Conservation (phyloP, 495 filamentous ascomycete genomes). For the Podospora anserina region DNA sequence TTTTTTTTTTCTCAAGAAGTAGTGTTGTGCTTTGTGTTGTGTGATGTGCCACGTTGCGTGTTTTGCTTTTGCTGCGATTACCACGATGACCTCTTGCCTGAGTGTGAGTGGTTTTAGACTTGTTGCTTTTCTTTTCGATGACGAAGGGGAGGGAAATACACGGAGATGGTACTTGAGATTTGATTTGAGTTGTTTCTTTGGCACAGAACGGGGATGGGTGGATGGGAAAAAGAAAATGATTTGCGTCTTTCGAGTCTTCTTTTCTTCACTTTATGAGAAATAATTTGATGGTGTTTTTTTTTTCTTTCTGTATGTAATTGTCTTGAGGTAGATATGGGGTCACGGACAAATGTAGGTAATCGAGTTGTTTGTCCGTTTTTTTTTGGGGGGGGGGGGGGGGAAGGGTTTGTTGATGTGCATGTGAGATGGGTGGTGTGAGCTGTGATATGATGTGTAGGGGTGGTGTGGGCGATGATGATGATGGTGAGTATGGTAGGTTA, state of each 20-base stretch:
- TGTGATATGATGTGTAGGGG: not conserved
- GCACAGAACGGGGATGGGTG: not conserved
- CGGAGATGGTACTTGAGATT: too few species aligned
- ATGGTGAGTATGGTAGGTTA: not conserved
- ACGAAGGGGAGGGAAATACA: too few species aligned
- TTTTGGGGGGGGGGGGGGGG: not conserved
- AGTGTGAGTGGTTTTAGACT: not conserved
- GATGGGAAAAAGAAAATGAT: not conserved
- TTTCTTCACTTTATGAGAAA: not conserved
- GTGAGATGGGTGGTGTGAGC: not conserved
- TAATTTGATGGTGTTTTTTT: not conserved
- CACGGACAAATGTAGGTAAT: not conserved
- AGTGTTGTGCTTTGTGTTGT: too few species aligned
- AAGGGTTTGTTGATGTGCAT: not conserved
- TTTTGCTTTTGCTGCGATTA: not conserved
- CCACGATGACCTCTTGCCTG: not conserved
- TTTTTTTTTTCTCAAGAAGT: not conserved
- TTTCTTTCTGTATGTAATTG: not conserved
- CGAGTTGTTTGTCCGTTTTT: not conserved
- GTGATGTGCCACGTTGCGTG: too few species aligned
- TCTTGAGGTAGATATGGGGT: not conserved
- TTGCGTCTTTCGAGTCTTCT: not conserved
- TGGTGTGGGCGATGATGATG: not conserved
- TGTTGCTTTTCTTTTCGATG: not conserved
- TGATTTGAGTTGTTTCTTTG: not conserved